Base-by-base conservation (phyloP, 495 filamentous ascomycete genomes). In the Mycothermus thermophilus region DNA sequence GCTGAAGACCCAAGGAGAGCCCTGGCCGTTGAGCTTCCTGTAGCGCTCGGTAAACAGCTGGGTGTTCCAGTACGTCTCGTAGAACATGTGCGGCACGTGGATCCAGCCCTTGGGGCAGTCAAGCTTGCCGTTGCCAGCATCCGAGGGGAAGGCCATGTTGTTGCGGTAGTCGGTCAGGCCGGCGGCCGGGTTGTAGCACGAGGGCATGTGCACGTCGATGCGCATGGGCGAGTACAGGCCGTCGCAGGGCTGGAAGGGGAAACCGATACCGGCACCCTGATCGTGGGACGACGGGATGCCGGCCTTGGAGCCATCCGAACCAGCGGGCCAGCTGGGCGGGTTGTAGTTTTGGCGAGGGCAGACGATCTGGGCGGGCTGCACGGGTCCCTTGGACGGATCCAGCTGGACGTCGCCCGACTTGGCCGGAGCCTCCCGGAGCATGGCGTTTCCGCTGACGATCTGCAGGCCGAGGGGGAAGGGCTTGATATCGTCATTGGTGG, bases 391-490 rank as follows among this genome's bases (percentile, higher is more conserved):
- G 50, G 42, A 60, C 16, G 52, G 62, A 47, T 60, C 58, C 35
- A 54, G 50, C 47, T 58, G 59, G 38, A 31, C 27, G 32, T 32
- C 46, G 40, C 55, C 55, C 5, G 48, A 50, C 6, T 39, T 53
- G 8, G 32, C 25, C 2, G 63, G 63, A 8, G 52, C 42, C 3
- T 47, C 38, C 32, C 75, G 64, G 26, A 67, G 52, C 43, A 44
- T 54, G 1, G 78, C 55, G 46, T 80, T 59, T 34, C 82, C 82
- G 37, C 72, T 71, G 19, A 87, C 30, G 67, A 88, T 83, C 48
- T 78, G 75, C 43, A 86, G 64, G 30, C 73, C 75, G 10, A 62
- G 47, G 1, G 83, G 81, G 59, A 84, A 85, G 12, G 79, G 57
- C 33, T 66, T 55, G 43, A 81, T 66, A 24, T 72, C 60, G 41